Evolutionary conservation across 768 basidiomycete species (phyloP), one percentile per base, ranked within the genome.

Genomic region (Hysterangium stoloniferum): DNA sequence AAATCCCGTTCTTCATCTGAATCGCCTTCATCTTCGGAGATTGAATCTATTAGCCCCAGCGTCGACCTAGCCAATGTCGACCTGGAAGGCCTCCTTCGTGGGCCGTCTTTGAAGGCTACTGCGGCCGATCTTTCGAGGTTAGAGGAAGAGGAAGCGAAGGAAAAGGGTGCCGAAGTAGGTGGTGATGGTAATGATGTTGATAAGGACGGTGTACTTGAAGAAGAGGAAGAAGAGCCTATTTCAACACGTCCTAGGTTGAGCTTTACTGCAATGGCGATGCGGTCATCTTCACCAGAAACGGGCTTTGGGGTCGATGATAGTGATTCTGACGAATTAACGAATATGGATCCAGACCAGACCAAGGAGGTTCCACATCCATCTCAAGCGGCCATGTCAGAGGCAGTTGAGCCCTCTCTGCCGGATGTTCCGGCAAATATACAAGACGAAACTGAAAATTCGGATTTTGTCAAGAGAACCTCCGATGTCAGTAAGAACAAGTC

Each of bases 41-140:
- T 40, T 17, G 29, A 20, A 20, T 29, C 36, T 6, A n/a, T 11
- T 19, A 25, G 22, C 2, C 6, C 42, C n/a, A 54, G 27, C 12
- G 28, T 35, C 8, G 56, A 45, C 3, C 48, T 57, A 1, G 38
- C 49, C 12, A 50, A 60, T 1, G 54, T 57, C 27, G 62, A 70
- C 31, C 46, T 75, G n/a, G 71, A 76, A 6, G 66, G 67, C 7
- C 55, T 76, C 42, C 57, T 77, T 11, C 69, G 66, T 25, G 73
- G 73, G 2, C 74, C 76, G 6, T 38, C 43, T n/a, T 68, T 20
- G 50, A 70, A 1, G 40, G 34, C 34, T 38, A 7, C 32, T 20
- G 35, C 33, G 22, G 44, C 15, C n/a, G 28, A n/a, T 5, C 36
- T 31, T 19, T 48, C 13, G 33, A 53, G 24, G 40, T n/a, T 20